Base-by-base conservation (phyloP, 2,329 filamentous ascomycete genomes). In the Epichloe sp. region DNA sequence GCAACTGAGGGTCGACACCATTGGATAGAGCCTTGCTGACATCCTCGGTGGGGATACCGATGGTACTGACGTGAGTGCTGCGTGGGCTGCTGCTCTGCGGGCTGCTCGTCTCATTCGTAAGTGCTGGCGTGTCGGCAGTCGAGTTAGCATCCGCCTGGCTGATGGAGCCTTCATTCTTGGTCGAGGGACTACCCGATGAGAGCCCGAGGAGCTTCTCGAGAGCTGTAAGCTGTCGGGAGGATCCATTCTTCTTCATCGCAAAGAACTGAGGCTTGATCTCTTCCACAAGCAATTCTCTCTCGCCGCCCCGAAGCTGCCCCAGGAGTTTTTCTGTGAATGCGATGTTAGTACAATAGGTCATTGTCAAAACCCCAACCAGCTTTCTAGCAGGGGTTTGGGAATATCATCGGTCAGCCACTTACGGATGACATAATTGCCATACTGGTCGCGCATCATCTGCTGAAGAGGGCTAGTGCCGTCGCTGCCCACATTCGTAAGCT, bases 391-490 rank as follows among this genome's bases (percentile, higher is more conserved):
- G 26, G 8, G 8, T 10, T 31, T 31, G 26, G 26, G 26, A 31
- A 31, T 31, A 31, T 31, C 23, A 19, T 8, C 15, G 5, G 21
- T 10, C 14, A 11, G 3, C 8, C 12, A 66, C 88, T 81, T 80
- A 95, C 89, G 91, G 55, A 97, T 85, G 5, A 97, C 91, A 64
- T 97, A 98, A 66, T 98, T 98, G 54, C 88, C 93, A 65, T 84
- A 97, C 56, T 88, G 85, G 63, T 98, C 91, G 57, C 84, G 86
- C 76, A 96, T 89, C 68, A 96, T 76, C 21, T 78, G 74, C 55
- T 85, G 76, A 38, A 97, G 70, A n/a, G 82, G 79, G 51, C 75
- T 83, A 51, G 82, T 80, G 12, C 85, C 85, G 43, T 85, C 79
- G 7, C 77, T 75, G 49, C 79, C 78, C 15, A 74, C 64, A 1